Percentiles rank a stretch among this genome's conserved stretches.
These are phyloP conservation scores for Hypoxylon fragiforme DNA, from an alignment of 495 filamentous ascomycete genomes.

Conservation along the genomic window DNA sequence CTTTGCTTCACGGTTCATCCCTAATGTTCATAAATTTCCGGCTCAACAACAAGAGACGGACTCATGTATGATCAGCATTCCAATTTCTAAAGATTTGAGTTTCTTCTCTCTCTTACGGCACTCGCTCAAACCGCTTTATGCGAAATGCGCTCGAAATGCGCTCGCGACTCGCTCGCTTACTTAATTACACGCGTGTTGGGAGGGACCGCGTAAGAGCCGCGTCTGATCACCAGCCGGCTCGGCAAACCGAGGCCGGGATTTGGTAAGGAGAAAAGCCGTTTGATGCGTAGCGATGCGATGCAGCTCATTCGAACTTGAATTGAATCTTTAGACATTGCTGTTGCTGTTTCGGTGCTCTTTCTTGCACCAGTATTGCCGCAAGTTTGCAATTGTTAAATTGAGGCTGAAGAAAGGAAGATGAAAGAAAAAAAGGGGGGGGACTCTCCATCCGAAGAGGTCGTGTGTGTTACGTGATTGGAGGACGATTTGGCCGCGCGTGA, in stretches of 20 bases:
- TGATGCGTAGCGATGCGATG: constrained; percentile 1
- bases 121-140: neutral
- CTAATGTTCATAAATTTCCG: too few species aligned
- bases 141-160: constrained; percentile 1
- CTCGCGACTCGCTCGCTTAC: neutral
- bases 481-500: neutral
- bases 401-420: constrained; percentile 33
- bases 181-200: constrained; percentile 13
- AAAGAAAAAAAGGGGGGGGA: too few species aligned
- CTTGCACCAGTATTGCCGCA: constrained; percentile 12
- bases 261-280: neutral
- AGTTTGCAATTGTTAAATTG: constrained; percentile 11
- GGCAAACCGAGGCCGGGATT: neutral
- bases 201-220: neutral
- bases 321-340: too few species aligned
- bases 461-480: constrained; percentile 29
- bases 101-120: neutral
- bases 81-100: too few species aligned
- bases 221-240: neutral
- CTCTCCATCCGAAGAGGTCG: constrained; percentile 12
- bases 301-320: too few species aligned
- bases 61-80: neutral
- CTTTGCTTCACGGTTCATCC: too few species aligned
- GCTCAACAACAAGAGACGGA: neutral
- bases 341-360: too few species aligned